Conservation (phyloP, 345 rosid genomes). For the Carallia pectinifolia region DNA sequence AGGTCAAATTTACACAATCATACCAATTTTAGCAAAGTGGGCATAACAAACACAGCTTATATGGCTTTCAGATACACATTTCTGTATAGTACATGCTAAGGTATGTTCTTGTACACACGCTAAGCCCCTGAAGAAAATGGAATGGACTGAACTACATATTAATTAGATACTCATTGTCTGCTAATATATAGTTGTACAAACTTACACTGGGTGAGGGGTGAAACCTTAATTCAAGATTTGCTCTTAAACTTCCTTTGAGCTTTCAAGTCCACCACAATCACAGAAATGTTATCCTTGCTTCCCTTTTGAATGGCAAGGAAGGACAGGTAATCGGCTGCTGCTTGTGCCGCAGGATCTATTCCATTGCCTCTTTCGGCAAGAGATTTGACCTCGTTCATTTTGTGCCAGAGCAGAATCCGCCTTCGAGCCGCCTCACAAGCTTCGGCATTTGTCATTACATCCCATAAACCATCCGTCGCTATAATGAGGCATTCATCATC, state of each 20-base stretch:
- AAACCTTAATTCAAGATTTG: slow-evolving; percentile 38
- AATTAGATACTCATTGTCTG: slow-evolving; percentile 30
- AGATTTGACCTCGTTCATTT: slow-evolving; percentile 19
- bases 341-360: slow-evolving; percentile 20
- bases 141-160: slow-evolving; percentile 64
- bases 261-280: slow-evolving; percentile 37
- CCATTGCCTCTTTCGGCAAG: slow-evolving; percentile 15
- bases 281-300: slow-evolving; percentile 34
- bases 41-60: slow-evolving; percentile 4
- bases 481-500: slow-evolving; percentile 39
- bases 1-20: slow-evolving; percentile 3
- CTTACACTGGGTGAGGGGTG: slow-evolving; percentile 9
- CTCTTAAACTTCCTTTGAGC: slow-evolving; percentile 48
- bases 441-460: slow-evolving; percentile 30
- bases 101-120: slow-evolving; percentile 47
- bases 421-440: slow-evolving; percentile 30
- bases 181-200: slow-evolving; percentile 30
- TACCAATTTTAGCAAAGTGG: neutral
- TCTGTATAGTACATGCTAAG: slow-evolving; percentile 25
- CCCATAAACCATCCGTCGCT: slow-evolving; percentile 41
- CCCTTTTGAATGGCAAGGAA: slow-evolving; percentile 32
- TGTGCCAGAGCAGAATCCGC: slow-evolving; percentile 31
- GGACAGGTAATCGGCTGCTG: slow-evolving; percentile 34
- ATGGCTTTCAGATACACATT: slow-evolving; percentile 18
- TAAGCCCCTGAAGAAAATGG: slow-evolving; percentile 68